These are phyloP conservation scores for Gillenia trifoliata DNA, from an alignment of 306 rosid genomes.

Conservation along the genomic window DNA sequence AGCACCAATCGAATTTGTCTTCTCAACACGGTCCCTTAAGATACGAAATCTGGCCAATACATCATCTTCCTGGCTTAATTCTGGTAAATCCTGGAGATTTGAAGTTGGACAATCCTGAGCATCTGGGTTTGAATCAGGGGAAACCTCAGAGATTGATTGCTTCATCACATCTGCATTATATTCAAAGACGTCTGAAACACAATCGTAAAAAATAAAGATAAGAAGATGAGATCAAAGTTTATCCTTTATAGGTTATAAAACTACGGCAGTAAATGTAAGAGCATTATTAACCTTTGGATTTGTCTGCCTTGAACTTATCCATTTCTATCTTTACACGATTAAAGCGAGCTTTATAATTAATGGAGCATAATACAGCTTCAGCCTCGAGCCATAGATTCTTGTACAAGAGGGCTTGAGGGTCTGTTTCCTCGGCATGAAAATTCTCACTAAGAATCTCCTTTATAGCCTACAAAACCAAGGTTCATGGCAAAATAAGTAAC, in stretches of 20 bases:
- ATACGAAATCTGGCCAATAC: slow-evolving; percentile 38
- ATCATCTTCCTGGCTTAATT: slow-evolving; percentile 27
- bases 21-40: slow-evolving; percentile 27
- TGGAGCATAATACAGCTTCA: slow-evolving; percentile 82
- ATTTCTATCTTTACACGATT: slow-evolving; percentile 65
- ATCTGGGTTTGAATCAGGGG: slow-evolving; percentile 28
- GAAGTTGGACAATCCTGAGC: slow-evolving; percentile 27
- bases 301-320: slow-evolving; percentile 38
- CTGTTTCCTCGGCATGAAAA: slow-evolving; percentile 46
- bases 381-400: slow-evolving; percentile 96
- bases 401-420: slow-evolving; percentile 53
- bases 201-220: slow-evolving; percentile 18
- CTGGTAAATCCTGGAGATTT: slow-evolving; percentile 20
- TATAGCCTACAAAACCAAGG: slow-evolving; percentile 52
- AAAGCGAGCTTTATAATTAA: slow-evolving; percentile 64
- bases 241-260: background rate
- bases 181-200: slow-evolving; percentile 29
- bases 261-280: background rate
- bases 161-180: slow-evolving; percentile 32
- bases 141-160: slow-evolving; percentile 25
- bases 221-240: slow-evolving; percentile 4
- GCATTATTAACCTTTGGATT: slow-evolving; percentile 44
- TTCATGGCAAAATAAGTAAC: slow-evolving; percentile 5
- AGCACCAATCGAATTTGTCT: slow-evolving; percentile 6
- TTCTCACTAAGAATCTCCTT: slow-evolving; percentile 68